Conservation (phyloP, 2,329 filamentous ascomycete species). For the Colletotrichum shisoi region DNA sequence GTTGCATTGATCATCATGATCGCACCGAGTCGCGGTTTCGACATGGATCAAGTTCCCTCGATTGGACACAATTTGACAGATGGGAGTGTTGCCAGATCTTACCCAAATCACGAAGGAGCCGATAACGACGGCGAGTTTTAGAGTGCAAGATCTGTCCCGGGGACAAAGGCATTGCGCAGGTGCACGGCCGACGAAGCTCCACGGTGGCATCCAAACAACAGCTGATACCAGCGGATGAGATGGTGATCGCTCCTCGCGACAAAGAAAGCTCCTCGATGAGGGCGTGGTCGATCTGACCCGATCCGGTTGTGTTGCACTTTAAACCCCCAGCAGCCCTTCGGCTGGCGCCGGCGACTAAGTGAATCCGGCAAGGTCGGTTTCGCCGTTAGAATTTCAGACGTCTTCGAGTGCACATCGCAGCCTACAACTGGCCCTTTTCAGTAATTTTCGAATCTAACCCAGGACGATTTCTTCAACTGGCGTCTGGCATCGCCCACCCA, state of each 20-base stretch:
- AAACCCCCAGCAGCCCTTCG: background rate
- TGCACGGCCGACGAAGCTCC: background rate
- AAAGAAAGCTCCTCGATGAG: slow-evolving; percentile 12
- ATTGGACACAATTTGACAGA: background rate
- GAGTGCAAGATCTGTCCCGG: background rate
- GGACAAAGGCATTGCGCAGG: slow-evolving; percentile 17
- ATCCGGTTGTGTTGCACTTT: background rate
- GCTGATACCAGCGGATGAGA: background rate
- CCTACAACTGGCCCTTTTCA: background rate
- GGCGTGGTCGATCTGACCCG: slow-evolving; percentile 6
- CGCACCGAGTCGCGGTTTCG: background rate
- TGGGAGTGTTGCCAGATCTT: background rate
- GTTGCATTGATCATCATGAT: background rate
- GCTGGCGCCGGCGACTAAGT: background rate
- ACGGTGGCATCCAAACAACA: slow-evolving; percentile 1
- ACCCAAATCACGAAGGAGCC: slow-evolving; percentile 2
- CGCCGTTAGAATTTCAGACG: no score
- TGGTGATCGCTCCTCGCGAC: slow-evolving; percentile 19
- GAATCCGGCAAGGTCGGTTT: background rate
- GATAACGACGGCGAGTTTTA: background rate
- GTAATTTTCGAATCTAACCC: background rate
- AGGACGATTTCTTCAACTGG: background rate
- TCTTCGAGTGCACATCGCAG: background rate
- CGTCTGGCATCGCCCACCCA: slow-evolving; percentile 6
- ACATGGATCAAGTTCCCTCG: background rate